Evolutionary conservation across 208 protist genomes (phyloP), one percentile per base, ranked within the genome.

Genomic region (Acanthamoeba sp.): DNA sequence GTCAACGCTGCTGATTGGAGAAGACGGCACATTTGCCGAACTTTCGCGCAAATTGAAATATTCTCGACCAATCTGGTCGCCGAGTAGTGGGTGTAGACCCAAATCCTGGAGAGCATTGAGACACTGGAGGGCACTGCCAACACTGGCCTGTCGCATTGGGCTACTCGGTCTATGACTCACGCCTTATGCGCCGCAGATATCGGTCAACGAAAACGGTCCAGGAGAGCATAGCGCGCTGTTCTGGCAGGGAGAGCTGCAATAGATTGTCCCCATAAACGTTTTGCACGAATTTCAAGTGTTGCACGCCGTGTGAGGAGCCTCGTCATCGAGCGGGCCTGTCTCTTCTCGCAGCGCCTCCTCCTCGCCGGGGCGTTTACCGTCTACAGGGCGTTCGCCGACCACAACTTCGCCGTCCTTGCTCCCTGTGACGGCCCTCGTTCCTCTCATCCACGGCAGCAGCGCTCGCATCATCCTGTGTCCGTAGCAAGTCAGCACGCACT

Each of bases 341-440:
- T 55, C 48, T 55, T 55, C 48, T 55, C 16, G 48, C 10, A 20
- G 48, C 48, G 62, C 27, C 71, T 80, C 38, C 1, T 48, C 34
- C 5, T 6, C 36, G 62, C 2, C 18, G n/a, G 29, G 4, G 45
- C 57, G 1, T 64, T 24, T 16, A 12, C 57, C 27, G 22, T 62
- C 55, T 0, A n/a, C 27, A 0, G 71, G 38, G 1, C 20, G 71
- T n/a, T 80, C 71, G 20, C 71, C 71, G 4, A 80, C 71, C 40
- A 80, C 71, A 16, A 80, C 71, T 22, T 80, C 71, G 0, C 71
- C 71, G 38, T 80, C 71, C 40, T 80, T 80, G 29, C 40, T 36
- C 4, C 62, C 9, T 3, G 62, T 69, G 62, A 69, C 5, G 12
- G 71, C 71, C 71, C 48, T 80, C 18, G 34, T n/a, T 20, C 48